A percentile compares a stretch with the other conserved stretches of the same genome.
phyloP scores from a whole-genome alignment of 805 yeast genomes.

The Candida piceae region DNA sequence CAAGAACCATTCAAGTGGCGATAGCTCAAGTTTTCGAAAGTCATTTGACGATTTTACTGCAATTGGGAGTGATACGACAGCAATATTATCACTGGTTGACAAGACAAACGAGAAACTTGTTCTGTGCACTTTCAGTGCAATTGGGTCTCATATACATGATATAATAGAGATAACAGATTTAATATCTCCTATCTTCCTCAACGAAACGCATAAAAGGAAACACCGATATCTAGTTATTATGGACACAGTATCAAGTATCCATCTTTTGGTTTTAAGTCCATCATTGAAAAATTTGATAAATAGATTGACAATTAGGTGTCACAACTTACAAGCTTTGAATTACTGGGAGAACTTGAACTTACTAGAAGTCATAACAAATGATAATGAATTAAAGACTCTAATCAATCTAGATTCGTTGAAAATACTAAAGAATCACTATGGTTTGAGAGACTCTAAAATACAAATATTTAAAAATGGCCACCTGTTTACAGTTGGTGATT shows the following conservation, averaged over 20 bases:
- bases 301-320: constrained; percentile 2
- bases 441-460: not conserved
- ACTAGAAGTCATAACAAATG: constrained; percentile 6
- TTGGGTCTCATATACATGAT: constrained; percentile 4
- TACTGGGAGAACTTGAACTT: constrained; percentile 7
- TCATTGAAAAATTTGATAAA: constrained; percentile 5
- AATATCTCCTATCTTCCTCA: not conserved
- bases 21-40: constrained; percentile 3
- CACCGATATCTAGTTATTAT: constrained; percentile 6
- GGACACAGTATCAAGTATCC: constrained; percentile 1
- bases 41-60: constrained; percentile 7
- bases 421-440: not conserved
- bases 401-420: constrained; percentile 4
- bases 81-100: constrained; percentile 1
- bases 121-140: constrained; percentile 1
- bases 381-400: not conserved
- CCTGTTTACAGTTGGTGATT: constrained; percentile 10
- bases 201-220: not conserved
- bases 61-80: not conserved
- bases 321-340: constrained; percentile 2
- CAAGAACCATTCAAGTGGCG: no score
- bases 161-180: constrained; percentile 8
- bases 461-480: constrained; percentile 5
- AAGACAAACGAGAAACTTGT: not conserved
- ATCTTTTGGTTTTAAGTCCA: constrained; percentile 9